Base-by-base conservation (phyloP, 257 asterid species). In the Anisodus tanguticus region DNA sequence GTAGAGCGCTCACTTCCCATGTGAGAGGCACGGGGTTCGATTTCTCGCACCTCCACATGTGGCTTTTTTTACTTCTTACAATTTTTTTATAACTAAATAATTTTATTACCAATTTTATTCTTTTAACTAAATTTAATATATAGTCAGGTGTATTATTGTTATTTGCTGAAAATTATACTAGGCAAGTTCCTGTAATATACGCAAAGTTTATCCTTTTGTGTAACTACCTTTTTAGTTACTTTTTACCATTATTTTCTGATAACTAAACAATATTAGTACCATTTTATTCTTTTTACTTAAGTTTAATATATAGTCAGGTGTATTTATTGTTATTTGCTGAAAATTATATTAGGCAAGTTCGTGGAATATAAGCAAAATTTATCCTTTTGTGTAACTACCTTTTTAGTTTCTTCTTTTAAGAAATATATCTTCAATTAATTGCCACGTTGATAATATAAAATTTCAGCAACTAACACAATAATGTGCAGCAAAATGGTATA, bases 1-100 rank as follows among this genome's bases (percentile, higher is more conserved):
- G 98, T 94, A 94, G 99, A 94, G 99, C 96, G 97, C 99, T 95
- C 98, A 97, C 97, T 93, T 95, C 91, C 97, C 99, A 94, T 95
- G 98, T 97, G 97, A 95, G 99, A 93, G 99, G 97, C 97, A 91
- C 98, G 97, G 97, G 96, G 98, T 92, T 93, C 94, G 97, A 93
- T 95, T 91, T 97, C 99, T 95, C 97, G 97, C 99, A 93, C 87
- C 98, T 94, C 98, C 95, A 94, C 26, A 22, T 22, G 26, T 22
- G 26, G 26, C 26, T 22, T 22, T 22, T 22, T 22, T 22, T 22
- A 22, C 26, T 22, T 22, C 26, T 31, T 31, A 31, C 2, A 31
- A 31, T 31, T 31, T 31, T 31, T 31, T 31, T 31, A 31, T 31
- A 31, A 31, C 2, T 1, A 31, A 31, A 31, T 31, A 31, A 31